phyloP scores from a whole-genome alignment of 2,329 filamentous ascomycete genomes.

The Rhinocladiella similis region DNA sequence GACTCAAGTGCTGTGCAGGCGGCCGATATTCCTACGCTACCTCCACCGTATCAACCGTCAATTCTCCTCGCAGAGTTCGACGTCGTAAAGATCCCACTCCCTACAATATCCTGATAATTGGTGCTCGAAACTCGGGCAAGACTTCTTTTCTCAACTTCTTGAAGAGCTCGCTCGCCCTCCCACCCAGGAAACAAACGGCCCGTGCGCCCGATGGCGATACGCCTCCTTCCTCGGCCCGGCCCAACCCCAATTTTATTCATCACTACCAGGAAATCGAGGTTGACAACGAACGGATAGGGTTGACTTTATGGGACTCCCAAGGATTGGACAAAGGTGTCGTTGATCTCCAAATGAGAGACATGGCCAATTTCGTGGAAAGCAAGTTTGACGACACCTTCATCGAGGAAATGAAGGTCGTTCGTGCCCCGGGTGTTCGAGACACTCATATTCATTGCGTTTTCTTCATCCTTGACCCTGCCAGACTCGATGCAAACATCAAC shows the following conservation, averaged over 20 bases:
- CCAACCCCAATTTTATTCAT: conserved; percentile 70
- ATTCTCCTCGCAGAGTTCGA: conserved; percentile 86
- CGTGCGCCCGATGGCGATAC: conserved; percentile 59
- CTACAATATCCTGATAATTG: conserved; percentile 93
- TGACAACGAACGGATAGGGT: conserved; percentile 82
- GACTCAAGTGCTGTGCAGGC: conserved; percentile 15
- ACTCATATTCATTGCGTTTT: conserved; percentile 98
- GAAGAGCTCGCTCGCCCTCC: conserved; percentile 78
- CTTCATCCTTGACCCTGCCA: conserved; percentile 81
- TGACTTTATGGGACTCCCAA: conserved; percentile 96
- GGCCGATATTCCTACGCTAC: conserved; percentile 96
- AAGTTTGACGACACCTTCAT: conserved; percentile 98
- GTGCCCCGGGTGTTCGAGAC: conserved; percentile 88
- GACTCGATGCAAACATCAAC: conserved; percentile 76
- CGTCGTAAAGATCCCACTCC: conserved; percentile 96
- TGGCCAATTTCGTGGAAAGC: conserved; percentile 89
- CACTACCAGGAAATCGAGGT: conserved; percentile 94
- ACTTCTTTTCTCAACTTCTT: conserved; percentile 97
- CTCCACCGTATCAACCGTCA: conserved; percentile 85
- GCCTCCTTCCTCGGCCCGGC: conserved; percentile 54
- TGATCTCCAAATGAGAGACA: conserved; percentile 88
- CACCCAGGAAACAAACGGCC: conserved; percentile 70
- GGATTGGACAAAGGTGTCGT: conserved; percentile 93
- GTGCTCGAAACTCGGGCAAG: conserved; percentile 85
- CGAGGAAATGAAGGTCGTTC: conserved; percentile 96